Evolutionary conservation across 176 grass and related monocot species (phyloP).

Genomic region (Eleusine indica): DNA sequence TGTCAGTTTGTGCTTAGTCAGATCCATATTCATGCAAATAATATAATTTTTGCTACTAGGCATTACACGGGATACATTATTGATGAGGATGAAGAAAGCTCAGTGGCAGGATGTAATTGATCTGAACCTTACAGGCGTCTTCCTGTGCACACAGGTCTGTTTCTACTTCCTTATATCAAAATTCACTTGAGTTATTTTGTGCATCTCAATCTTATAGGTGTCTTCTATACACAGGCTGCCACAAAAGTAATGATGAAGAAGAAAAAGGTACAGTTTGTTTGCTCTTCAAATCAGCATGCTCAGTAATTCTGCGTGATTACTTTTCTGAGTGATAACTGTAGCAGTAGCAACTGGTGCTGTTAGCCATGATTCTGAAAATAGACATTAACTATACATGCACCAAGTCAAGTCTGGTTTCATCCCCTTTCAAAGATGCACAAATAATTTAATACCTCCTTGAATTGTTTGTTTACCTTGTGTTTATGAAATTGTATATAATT

Average conservation of each 20-base stretch:
- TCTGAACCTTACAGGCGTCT: constrained; percentile 93
- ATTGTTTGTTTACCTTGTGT: constrained; percentile 1
- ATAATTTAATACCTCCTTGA: neutral
- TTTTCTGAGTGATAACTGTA: no score
- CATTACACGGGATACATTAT: constrained; percentile 90
- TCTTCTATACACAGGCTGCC: neutral
- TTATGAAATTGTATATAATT: constrained; percentile 12
- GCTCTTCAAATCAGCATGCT: neutral
- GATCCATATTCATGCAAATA: constrained; percentile 8
- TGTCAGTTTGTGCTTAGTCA: constrained; percentile 19
- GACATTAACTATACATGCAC: neutral
- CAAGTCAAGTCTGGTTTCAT: neutral
- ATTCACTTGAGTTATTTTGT: neutral
- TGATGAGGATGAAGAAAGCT: constrained; percentile 99
- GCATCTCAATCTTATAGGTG: neutral
- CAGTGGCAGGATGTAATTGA: constrained; percentile 99
- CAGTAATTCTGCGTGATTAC: neutral
- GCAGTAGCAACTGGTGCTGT: neutral
- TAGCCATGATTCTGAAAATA: neutral
- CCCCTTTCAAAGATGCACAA: neutral
- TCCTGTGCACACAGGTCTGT: constrained; percentile 89
- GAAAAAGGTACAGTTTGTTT: neutral
- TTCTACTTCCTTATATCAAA: neutral
- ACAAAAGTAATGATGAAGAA: neutral
- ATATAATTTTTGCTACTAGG: constrained; percentile 54